Base-by-base conservation (phyloP, 306 rosid species). In the Hippophae tibetana region DNA sequence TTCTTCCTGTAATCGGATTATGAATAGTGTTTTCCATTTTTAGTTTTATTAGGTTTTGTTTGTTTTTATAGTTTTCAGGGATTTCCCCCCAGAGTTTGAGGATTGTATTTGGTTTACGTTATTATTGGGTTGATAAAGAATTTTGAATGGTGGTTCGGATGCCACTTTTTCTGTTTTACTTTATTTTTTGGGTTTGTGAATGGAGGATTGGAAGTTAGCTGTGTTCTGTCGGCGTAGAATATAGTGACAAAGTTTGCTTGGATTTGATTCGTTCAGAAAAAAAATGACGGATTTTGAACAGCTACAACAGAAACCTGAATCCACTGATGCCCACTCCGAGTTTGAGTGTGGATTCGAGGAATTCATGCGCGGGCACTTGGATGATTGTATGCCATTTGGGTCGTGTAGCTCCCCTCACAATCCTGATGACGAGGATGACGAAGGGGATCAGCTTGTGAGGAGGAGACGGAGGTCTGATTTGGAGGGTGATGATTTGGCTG, bases 391-490 rank as follows among this genome's bases (percentile, higher is more conserved):
- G 86, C 75, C 99, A 42, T 93, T 86, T 77, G 89, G 94, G 61
- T 84, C 99, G 1, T 93, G 99, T 74, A 93, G 99, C 74, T 82
- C 99, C 48, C 71, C 85, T 42, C 84, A 79, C 5, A 78, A 73
- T 18, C 86, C 74, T 0, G 99, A 84, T 2, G 97, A 77, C 3
- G 99, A 93, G 69, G 99, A 84, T 9, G 94, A 80, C 0, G 99
- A 88, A 45, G 83, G 90, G 40, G 99, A 89, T 68, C 97, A 84
- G 81, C 95, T 86, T 7, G 94, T 82, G 50, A 64, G 97, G 79
- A 86, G 95, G 83, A 84, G 99, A 43, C 56, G 95, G 57, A 79
- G 99, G 89, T 84, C 95, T 74, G 99, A 86, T 74, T 81, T 88
- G 69, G 99, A 88, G 65, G 95, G 89, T 46, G 86, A 93, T 72